Base-by-base conservation (phyloP, 2,329 filamentous ascomycete genomes). In the Teratosphaeria epicoccoides region DNA sequence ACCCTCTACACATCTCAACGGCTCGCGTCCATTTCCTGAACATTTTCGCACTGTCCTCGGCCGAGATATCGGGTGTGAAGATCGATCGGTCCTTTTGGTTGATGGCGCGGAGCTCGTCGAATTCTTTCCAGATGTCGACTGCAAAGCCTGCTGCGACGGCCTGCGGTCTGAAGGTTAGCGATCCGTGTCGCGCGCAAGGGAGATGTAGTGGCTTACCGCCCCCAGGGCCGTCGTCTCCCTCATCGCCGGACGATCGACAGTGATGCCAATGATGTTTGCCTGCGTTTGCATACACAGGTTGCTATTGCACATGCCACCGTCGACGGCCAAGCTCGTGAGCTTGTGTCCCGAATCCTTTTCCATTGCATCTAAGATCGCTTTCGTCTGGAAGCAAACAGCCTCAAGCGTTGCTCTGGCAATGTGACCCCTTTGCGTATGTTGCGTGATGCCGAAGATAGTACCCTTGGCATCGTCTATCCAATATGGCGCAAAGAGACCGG, bases 381-480 rank as follows among this genome's bases (percentile, higher is more conserved):
- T 89, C 22, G 88, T 95, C 70, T 95, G 89, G 75, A 87, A 94
- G 73, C 89, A 95, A 26, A 87, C 90, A 4, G 89, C 88, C 70
- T 95, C 89, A 49, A 95, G 80, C 0, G 89, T 95, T 28, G 89
- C 89, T 55, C 89, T 83, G 44, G 88, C 88, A 61, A 95, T 88
- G 67, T 95, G 89, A 12, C 87, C 87, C 61, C 83, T 83, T 65
- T 88, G 79, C 0, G 89, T 95, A 71, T 89, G 85, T 61, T 90
- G 61, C 23, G 66, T 66, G 50, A 65, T 63, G 25, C 63, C 61
- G 56, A 68, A 90, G 50, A 93, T 81, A 3, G 89, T 95, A 53
- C 89, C 89, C 68, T 89, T 85, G 22, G 88, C 88, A 70, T 94
- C 87, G 65, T 95, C 88, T 55, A 95, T 91, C 89, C 89, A 95